A percentile compares a stretch with the other conserved stretches of the same genome.
phyloP scores from a whole-genome alignment of 2,329 filamentous ascomycete species.

The Chrysoporthe austroafricana region DNA sequence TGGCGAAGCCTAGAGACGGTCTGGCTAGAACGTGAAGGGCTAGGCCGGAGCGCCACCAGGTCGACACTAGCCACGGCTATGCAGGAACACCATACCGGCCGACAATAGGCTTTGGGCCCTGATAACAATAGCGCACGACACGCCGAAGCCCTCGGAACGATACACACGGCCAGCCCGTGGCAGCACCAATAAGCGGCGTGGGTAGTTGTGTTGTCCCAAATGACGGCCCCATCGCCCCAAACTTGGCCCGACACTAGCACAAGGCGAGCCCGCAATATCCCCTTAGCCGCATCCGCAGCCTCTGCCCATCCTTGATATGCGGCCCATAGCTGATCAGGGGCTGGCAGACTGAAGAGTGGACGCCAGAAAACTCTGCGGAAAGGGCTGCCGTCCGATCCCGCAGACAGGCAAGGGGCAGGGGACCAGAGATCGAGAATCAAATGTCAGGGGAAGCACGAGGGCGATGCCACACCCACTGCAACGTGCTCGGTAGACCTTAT shows the following conservation, averaged over 20 bases:
- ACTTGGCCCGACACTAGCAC: background rate
- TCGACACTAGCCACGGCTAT: background rate
- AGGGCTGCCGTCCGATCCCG: background rate
- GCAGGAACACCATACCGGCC: background rate
- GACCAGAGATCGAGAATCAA: background rate
- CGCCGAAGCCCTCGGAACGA: background rate
- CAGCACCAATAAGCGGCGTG: background rate
- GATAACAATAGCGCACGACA: background rate
- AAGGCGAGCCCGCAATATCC: background rate
- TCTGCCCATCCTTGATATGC: background rate
- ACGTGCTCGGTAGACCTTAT: constrained; percentile 10
- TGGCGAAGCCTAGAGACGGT: background rate
- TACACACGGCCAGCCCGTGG: background rate
- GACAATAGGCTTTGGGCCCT: background rate
- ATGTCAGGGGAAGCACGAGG: background rate
- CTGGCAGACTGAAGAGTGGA: background rate
- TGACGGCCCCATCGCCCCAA: constrained; percentile 1
- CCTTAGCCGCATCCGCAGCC: background rate
- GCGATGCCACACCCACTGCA: background rate
- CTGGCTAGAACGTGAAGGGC: background rate
- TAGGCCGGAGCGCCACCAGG: constrained; percentile 23
- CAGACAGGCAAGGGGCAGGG: background rate
- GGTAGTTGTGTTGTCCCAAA: background rate
- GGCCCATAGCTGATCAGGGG: background rate
- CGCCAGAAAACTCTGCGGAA: background rate